Conservation (phyloP, 805 yeast species). For the Komagataella mondaviorum region DNA sequence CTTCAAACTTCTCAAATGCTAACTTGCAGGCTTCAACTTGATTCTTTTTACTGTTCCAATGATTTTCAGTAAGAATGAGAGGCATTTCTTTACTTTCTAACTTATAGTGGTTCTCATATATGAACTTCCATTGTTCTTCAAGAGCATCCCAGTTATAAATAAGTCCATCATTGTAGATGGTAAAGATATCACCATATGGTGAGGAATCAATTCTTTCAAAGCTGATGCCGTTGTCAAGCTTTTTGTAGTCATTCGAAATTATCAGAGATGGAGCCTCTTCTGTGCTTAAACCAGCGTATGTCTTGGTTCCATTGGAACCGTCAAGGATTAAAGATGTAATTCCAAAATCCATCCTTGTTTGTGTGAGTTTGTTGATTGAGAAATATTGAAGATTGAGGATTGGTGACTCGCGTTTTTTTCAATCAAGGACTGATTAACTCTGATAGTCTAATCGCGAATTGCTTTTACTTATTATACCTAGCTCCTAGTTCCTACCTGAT, state of each 20-base stretch:
- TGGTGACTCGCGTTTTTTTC: neutral
- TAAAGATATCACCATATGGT: constrained; percentile 37
- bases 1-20: constrained; percentile 61
- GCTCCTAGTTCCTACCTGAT: neutral
- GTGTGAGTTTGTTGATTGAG: neutral
- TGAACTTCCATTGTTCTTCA: constrained; percentile 52
- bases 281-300: constrained; percentile 49
- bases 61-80: constrained; percentile 38
- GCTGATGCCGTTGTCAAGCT: constrained; percentile 11
- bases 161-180: constrained; percentile 48
- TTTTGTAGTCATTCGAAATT: constrained; percentile 39
- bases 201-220: constrained; percentile 28
- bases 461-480: neutral
- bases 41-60: constrained; percentile 55
- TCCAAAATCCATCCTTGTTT: constrained; percentile 15
- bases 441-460: neutral
- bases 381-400: neutral
- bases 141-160: constrained; percentile 66
- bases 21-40: constrained; percentile 47
- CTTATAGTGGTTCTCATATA: constrained; percentile 39
- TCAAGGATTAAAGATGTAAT: constrained; percentile 60
- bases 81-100: constrained; percentile 46
- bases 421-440: neutral
- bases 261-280: constrained; percentile 49
- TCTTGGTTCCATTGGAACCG: constrained; percentile 41